Conservation (phyloP, 306 rosid genomes). For the Dryas octopetala region DNA sequence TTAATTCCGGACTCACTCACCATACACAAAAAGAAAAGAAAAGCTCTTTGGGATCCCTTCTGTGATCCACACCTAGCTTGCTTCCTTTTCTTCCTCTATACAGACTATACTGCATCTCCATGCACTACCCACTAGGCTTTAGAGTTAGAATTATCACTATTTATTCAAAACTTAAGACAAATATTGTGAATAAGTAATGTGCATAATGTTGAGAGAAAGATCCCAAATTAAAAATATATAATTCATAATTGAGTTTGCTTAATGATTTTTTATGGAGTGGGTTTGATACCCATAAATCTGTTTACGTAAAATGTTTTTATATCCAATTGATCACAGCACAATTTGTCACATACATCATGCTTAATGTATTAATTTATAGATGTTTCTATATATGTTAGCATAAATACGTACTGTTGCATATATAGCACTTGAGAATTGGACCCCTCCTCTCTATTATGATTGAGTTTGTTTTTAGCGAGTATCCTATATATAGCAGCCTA, state of each 20-base stretch:
- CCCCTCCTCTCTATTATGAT: too few species aligned
- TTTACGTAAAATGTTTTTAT: background rate
- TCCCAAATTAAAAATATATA: too few species aligned
- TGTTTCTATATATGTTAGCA: background rate
- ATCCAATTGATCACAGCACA: background rate
- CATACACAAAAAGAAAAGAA: background rate
- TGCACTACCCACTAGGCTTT: background rate
- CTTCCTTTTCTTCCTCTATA: background rate
- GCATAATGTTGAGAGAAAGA: too few species aligned
- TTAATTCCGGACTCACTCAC: background rate
- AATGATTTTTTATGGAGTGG: too few species aligned
- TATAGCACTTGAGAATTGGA: too few species aligned
- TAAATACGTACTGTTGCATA: too few species aligned
- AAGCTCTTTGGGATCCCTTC: constrained; percentile 8
- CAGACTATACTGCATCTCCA: background rate
- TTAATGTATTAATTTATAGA: background rate
- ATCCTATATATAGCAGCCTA: too few species aligned
- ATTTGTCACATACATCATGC: background rate
- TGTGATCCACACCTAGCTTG: constrained; percentile 13
- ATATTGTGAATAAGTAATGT: too few species aligned
- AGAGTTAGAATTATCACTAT: too few species aligned
- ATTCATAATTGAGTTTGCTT: too few species aligned
- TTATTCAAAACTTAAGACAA: too few species aligned
- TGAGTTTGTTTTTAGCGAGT: too few species aligned
- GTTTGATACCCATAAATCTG: background rate